Base-by-base conservation (phyloP, 1,284 basidiomycete species). In the Melampsora larici-populina region DNA sequence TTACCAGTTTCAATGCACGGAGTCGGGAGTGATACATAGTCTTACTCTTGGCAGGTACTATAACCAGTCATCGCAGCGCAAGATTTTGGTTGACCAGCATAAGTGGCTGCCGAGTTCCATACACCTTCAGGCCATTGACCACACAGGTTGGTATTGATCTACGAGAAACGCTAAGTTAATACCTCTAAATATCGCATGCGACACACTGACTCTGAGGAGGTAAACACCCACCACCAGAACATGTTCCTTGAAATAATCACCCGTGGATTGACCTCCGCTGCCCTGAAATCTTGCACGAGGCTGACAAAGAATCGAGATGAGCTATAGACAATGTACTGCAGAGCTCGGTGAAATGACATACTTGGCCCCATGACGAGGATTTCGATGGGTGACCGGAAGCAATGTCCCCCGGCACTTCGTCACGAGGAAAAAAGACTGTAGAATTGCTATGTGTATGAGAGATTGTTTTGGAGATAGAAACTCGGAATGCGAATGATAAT, bases 121-220 rank as follows among this genome's bases (percentile, higher is more conserved):
- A 33, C 26, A 3, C 33, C 63, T 31, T 29, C 26, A 31, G 63
- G 63, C 63, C 63, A 65, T 36, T 65, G 7, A 21, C 63, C 63
- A 65, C 63, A 65, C 8, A 65, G 18, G 17, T 65, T 65, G 26
- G 63, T 65, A 21, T 65, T 65, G 5, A 65, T 29, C 63, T 65
- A 13, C 9, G 21, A 13, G 11, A 36, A 36, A 65, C 9, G 17
- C 17, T 0, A n/a, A 24, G 55, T 60, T n/a, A 60, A 31, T n/a
- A 31, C 9, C 29, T 24, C 13, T 24, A 11, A 46, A 9, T 46
- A 9, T 46, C 43, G 15, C 43, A 46, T 46, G 21, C 4, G 18
- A 3, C 15, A 21, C 4, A 21, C 51, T 26, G 51, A 58, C 51
- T 58, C n/a, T n/a, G 4, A 21, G 29, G 29, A 15, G 13, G n/a